Evolutionary conservation across 306 rosid species (phyloP), one percentile per base, ranked within the genome.

Genomic region (Cucumis hystrix): DNA sequence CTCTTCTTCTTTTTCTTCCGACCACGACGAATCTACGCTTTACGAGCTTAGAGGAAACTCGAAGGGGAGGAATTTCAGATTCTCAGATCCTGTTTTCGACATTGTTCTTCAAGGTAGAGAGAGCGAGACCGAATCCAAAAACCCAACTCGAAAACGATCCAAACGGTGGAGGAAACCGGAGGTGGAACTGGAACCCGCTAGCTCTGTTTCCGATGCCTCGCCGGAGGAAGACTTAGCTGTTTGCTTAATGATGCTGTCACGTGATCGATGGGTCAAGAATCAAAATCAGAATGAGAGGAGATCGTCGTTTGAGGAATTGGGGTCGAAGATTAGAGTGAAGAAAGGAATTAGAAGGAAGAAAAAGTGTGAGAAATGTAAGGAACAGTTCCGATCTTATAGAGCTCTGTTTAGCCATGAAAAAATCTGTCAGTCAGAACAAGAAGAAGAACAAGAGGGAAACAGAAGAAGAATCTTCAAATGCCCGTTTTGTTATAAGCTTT

Each of bases 101-200:
- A 79, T 86, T 23, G 82, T 87, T 14, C 87, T 92, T 41, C 95
- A 88, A 59, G 97, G 91, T 80, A 81, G 92, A 66, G 98, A 91
- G 86, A 91, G 93, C 84, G 97, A 90, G 87, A 88, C 92, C 67
- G 98, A 90, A 81, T 91, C 97, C 18, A 88, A 79, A 80, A 88
- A 86, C 82, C 92, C 92, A 33, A 79, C 92, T 83, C 88, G 94
- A 51, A 87, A 86, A 61, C 91, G 97, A 90, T 91, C 98, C 77
- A 93, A 93, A 78, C 79, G 97, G n/a, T 79, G 60, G 58, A 75
- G 89, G 47, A 83, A 74, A 28, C 79, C 30, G 30, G 30, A 77
- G 79, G 52, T 10, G 23, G 61, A 2, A 41, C 3, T 28, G 49
- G 90, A 88, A 25, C 87, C 89, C 56, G 55, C 77, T 64, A 93